Base-by-base conservation (phyloP, 2,329 filamentous ascomycete genomes). In the Aspergillus sp. region DNA sequence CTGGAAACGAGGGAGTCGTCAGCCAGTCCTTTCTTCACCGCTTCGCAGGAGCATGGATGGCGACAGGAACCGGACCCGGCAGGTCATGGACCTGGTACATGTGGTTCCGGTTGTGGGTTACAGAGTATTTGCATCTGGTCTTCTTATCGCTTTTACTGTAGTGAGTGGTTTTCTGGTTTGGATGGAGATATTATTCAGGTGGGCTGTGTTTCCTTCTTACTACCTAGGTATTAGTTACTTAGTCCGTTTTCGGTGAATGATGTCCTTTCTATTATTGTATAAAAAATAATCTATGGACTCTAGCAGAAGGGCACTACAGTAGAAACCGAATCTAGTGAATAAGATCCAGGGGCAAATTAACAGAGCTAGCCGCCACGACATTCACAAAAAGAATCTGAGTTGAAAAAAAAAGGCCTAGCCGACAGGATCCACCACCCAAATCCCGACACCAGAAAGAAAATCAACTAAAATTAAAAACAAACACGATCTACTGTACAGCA, bases 1-100 rank as follows among this genome's bases (percentile, higher is more conserved):
- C 16, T n/a, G 2, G 36, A 16, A 42, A 16, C 16, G 6, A n/a
- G 36, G 12, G 5, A 11, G 32, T 1, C 32, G 32, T 36, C 32
- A 36, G 32, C 4, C 32, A 11, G 36, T 42, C 36, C 16, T 42
- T 42, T 42, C 26, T 39, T 55, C 52, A 58, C 57, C 57, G 57
- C 57, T 52, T 31, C 32, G 49, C 26, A 51, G 36, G 14, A 7
- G 36, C 36, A n/a, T 42, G 56, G 47, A 55, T 55, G 56, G 20
- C 47, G 20, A n/a, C 47, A 42, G 56, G 36, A 50, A 26, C 24
- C 20, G 26, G 39, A 49, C 26, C 24, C 9, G 12, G 9, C 12
- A 6, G 36, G 50, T 9, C 39, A 26, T 54, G 39, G 29, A 55
- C 16, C 36, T 54, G 52, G 56, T 45, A 45, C 46, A 24, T 46